These are phyloP conservation scores for Monilinia fructicola DNA, from an alignment of 2,329 filamentous ascomycete genomes.

Conservation along the genomic window DNA sequence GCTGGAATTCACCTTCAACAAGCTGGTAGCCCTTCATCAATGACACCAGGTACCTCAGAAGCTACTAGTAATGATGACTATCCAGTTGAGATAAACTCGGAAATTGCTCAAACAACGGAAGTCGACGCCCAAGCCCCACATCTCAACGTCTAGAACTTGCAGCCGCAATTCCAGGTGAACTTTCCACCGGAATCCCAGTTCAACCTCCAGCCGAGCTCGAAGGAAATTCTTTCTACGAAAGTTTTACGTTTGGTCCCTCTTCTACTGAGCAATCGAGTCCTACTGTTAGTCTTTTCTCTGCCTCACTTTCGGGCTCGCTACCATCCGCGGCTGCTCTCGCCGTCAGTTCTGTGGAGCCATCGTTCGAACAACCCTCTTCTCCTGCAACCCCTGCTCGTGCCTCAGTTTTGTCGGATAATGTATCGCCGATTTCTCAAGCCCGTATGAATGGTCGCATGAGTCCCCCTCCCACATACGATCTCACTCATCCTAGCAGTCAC, in stretches of 20 bases:
- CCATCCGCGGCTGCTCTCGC: neutral
- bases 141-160: constrained; percentile 34
- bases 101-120: constrained; percentile 49
- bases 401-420: neutral
- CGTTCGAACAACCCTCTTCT: neutral
- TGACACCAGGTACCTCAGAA: constrained; percentile 46
- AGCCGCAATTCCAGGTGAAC: constrained; percentile 29
- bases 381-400: neutral
- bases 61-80: constrained; percentile 42
- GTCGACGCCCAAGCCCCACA: constrained; percentile 33
- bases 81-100: constrained; percentile 39
- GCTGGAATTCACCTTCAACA: neutral
- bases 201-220: neutral
- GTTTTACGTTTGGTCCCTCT: neutral
- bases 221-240: neutral
- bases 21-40: constrained; percentile 48
- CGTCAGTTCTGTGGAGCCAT: neutral
- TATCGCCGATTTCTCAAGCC: neutral
- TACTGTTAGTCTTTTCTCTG: neutral
- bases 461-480: constrained; percentile 2
- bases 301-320: neutral
- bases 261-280: neutral
- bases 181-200: neutral
- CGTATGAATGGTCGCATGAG: neutral
- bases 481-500: neutral